These are phyloP conservation scores for Pleurotus pulmonarius DNA, from an alignment of 768 basidiomycete species.

Conservation along the genomic window DNA sequence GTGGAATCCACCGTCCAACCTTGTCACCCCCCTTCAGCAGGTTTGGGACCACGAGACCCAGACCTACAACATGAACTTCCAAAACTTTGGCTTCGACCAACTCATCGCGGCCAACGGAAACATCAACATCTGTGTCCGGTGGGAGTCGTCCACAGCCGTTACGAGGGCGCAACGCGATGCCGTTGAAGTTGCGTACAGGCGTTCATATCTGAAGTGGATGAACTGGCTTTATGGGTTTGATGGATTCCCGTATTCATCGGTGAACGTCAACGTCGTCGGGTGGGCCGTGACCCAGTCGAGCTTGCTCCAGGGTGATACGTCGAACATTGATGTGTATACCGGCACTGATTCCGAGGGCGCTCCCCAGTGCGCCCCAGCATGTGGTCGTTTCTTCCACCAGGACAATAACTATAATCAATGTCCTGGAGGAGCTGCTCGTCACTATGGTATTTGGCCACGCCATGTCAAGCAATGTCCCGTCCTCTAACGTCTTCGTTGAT, in stretches of 20 bases:
- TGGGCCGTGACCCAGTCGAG: neutral
- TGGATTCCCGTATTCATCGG: neutral
- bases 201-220: neutral
- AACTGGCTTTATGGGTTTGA: neutral
- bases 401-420: neutral
- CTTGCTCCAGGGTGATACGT: neutral
- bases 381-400: neutral
- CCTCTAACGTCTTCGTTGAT: too few species aligned
- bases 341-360: neutral
- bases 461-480: neutral
- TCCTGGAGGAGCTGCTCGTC: neutral
- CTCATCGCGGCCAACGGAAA: neutral
- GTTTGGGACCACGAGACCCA: neutral
- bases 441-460: neutral
- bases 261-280: neutral
- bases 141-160: neutral
- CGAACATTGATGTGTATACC: neutral
- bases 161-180: neutral
- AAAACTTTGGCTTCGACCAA: neutral
- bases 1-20: neutral
- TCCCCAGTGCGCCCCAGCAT: neutral
- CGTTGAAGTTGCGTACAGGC: neutral
- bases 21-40: neutral
- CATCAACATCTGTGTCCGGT: neutral
- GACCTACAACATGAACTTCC: neutral